A percentile compares a stretch with the other conserved stretches of the same genome.
These are phyloP conservation scores for Encephalitozoon romaleae DNA, from an alignment of 371 early-diverging fungal species.

Conservation along the genomic window DNA sequence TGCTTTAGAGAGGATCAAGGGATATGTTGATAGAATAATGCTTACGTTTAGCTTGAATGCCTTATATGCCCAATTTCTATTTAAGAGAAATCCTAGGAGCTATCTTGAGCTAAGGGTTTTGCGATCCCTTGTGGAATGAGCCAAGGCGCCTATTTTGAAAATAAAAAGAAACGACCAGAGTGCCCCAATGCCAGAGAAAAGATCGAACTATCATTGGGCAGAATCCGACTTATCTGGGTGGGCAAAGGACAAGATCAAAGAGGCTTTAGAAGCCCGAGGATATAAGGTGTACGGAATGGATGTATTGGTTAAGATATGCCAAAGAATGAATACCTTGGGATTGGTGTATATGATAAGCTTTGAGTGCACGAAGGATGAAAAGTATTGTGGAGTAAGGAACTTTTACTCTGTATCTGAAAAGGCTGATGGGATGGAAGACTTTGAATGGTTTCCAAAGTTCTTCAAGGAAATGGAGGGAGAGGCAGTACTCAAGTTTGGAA, in stretches of 20 bases:
- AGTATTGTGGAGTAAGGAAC: conserved; percentile 4
- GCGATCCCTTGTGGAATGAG: not conserved
- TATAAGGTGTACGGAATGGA: conserved; percentile 14
- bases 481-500: conserved; percentile 41
- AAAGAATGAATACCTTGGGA: conserved; percentile 26
- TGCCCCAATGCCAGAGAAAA: conserved; percentile 8
- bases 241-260: conserved; percentile 27
- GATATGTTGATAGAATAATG: conserved; percentile 7
- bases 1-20: not conserved
- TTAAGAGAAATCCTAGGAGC: conserved; percentile 17
- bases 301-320: conserved; percentile 30
- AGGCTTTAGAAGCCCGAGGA: not conserved
- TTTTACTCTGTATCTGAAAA: conserved; percentile 6
- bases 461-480: conserved; percentile 42
- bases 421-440: conserved; percentile 17
- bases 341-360: conserved; percentile 33
- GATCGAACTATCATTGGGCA: conserved; percentile 24
- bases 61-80: conserved; percentile 30
- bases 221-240: conserved; percentile 30
- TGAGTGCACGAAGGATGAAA: conserved; percentile 28
- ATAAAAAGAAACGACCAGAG: not conserved
- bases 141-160: not conserved
- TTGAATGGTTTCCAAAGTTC: conserved; percentile 40
- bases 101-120: conserved; percentile 34
- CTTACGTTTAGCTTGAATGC: conserved; percentile 23